Conservation (phyloP, 2,329 filamentous ascomycete species). For the Ploettnerulaceae sp. region DNA sequence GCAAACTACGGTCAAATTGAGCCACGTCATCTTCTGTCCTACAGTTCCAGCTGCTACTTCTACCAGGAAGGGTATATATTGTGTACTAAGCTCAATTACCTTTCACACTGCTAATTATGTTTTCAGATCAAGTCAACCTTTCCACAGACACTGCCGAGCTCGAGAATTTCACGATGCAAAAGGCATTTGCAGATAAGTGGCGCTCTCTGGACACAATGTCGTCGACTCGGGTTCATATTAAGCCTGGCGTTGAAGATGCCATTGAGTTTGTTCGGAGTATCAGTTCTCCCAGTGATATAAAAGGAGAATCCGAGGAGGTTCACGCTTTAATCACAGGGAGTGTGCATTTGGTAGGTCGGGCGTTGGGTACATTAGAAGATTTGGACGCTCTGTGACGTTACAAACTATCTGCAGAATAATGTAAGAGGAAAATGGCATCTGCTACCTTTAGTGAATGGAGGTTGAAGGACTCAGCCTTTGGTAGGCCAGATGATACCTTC, state of each 20-base stretch:
- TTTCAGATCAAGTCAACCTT: constrained; percentile 51
- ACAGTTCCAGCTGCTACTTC: constrained; percentile 55
- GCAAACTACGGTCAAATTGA: constrained; percentile 47
- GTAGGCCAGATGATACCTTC: no score
- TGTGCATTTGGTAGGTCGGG: constrained; percentile 60
- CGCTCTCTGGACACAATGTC: constrained; percentile 9
- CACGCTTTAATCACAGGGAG: constrained; percentile 53
- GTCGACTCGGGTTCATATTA: constrained; percentile 31
- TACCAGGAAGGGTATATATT: constrained; percentile 31
- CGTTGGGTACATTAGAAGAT: constrained; percentile 66
- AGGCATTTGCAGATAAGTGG: constrained; percentile 41
- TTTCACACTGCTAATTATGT: neutral
- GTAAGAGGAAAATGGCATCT: no score
- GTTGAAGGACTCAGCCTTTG: no score
- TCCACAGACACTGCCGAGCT: constrained; percentile 37
- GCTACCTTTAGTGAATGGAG: no score
- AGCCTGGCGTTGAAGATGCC: constrained; percentile 50
- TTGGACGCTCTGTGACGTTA: constrained; percentile 24
- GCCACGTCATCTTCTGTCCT: constrained; percentile 75
- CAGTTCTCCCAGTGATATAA: constrained; percentile 28
- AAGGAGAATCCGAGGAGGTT: constrained; percentile 21
- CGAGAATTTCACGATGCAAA: constrained; percentile 60
- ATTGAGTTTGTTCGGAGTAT: constrained; percentile 41
- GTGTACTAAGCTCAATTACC: neutral
- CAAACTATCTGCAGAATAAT: no score